Evolutionary conservation across 2,329 filamentous ascomycete species (phyloP), one percentile per base, ranked within the genome.

Genomic region (Arachnopeziza araneosa): DNA sequence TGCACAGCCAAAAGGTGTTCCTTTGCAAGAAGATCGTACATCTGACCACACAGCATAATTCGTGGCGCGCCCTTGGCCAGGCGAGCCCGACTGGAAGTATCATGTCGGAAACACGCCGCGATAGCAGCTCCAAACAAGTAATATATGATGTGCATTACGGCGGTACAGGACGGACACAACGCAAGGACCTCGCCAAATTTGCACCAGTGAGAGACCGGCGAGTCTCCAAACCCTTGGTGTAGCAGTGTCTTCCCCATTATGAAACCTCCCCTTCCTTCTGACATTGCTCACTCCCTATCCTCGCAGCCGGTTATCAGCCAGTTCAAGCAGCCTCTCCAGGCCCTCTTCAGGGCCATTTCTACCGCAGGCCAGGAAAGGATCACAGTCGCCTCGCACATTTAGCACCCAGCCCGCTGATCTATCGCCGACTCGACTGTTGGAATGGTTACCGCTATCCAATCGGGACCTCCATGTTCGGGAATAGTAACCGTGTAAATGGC

Each of bases 71-170:
- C 50, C 50, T 44, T 44, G 17, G 17, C 36, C 36, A 44, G 17
- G 12, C 36, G 36, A 44, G 36, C 7, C 21, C 50, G 10, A 52
- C 50, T 52, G 4, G 14, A n/a, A 52, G 24, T 52, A 22, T 52
- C 50, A 52, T 52, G 50, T 52, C 10, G 50, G 24, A n/a, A 24
- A 52, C 9, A 52, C 3, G 50, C 50, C 4, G 50, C n/a, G 50
- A 32, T 44, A 12, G 53, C 58, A 56, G 56, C 52, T 58, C 54
- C 53, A 59, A 60, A 58, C 49, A 57, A 54, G 50, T 59, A 57
- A 58, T 56, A 56, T 56, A 57, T 66, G 64, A 65, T 66, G 64
- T 66, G 63, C 64, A 65, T 64, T 57, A 59, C 53, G 55, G 62
- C 58, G 61, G 59, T 59, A 63, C 60, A 61, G 60, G 12, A 44